Conservation (phyloP, 1,284 basidiomycete genomes). For the Trichosporon faecale region DNA sequence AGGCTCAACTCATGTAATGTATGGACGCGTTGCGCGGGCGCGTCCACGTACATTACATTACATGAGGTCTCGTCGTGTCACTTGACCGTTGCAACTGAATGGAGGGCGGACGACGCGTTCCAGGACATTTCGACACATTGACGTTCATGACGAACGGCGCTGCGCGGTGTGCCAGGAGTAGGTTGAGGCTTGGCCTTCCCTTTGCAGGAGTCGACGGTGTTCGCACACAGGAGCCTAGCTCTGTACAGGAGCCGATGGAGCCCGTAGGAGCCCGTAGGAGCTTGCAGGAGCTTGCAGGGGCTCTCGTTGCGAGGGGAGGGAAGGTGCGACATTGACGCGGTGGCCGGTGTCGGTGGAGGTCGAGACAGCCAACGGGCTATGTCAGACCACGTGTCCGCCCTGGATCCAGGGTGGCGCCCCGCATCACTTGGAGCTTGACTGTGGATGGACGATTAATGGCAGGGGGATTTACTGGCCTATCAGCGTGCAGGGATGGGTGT, state of each 20-base stretch:
- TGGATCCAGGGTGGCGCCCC: constrained; percentile 10
- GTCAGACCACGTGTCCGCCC: background rate
- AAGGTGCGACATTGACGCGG: background rate
- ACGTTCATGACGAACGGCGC: background rate
- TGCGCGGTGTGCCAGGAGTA: background rate
- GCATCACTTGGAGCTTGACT: background rate
- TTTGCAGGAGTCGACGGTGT: background rate
- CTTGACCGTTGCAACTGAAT: background rate
- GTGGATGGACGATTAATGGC: background rate
- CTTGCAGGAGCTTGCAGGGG: background rate
- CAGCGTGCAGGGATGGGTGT: background rate
- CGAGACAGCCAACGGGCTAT: background rate
- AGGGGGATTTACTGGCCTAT: background rate
- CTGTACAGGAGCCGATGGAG: background rate
- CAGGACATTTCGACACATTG: background rate
- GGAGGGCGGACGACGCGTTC: background rate
- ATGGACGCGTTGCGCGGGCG: background rate
- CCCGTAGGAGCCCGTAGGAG: background rate
- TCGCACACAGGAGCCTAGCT: background rate
- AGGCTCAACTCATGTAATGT: too few relatives aligned
- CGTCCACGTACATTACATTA: constrained; percentile 3
- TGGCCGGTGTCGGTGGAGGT: background rate
- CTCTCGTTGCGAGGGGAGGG: background rate
- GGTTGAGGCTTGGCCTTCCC: background rate
- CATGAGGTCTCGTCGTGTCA: background rate